Evolutionary conservation across 1,284 basidiomycete genomes (phyloP).

Genomic region (Cryptococcus floricola): DNA sequence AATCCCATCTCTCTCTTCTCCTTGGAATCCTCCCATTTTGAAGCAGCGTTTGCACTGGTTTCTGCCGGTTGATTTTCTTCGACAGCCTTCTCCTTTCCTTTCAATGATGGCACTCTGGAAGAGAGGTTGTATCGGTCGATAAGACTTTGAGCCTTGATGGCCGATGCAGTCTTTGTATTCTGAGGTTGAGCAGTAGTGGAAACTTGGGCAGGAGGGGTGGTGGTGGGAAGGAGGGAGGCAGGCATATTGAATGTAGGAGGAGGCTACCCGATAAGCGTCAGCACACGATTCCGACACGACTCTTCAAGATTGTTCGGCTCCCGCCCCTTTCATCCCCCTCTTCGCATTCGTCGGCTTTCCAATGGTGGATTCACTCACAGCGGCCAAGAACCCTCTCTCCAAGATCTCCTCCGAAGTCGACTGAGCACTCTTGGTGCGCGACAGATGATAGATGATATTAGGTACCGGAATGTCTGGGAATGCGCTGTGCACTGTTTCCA

Average conservation of each 20-base stretch:
- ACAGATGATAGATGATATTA: slow-evolving; percentile 46
- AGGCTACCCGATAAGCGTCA: slow-evolving; percentile 18
- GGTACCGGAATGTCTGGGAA: slow-evolving; percentile 47
- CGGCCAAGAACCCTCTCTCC: slow-evolving; percentile 39
- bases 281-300: not conserved
- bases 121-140: slow-evolving; percentile 39
- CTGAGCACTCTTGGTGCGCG: slow-evolving; percentile 44
- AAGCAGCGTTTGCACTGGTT: not conserved
- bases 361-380: slow-evolving; percentile 26
- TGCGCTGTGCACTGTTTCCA: slow-evolving; percentile 44
- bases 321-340: too few species aligned
- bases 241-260: slow-evolving; percentile 31
- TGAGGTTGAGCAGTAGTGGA: not conserved
- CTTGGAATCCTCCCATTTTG: slow-evolving; percentile 41
- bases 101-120: slow-evolving; percentile 16
- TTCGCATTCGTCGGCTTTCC: too few species aligned
- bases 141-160: slow-evolving; percentile 18
- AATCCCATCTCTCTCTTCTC: slow-evolving; percentile 41
- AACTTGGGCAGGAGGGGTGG: slow-evolving; percentile 9
- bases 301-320: not conserved
- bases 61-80: not conserved
- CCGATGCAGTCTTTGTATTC: not conserved
- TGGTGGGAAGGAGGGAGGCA: slow-evolving; percentile 20
- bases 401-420: slow-evolving; percentile 47
- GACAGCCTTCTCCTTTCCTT: slow-evolving; percentile 25